Evolutionary conservation across 306 rosid species (phyloP), one percentile per base, ranked within the genome.

Genomic region (Ormosia emarginata): DNA sequence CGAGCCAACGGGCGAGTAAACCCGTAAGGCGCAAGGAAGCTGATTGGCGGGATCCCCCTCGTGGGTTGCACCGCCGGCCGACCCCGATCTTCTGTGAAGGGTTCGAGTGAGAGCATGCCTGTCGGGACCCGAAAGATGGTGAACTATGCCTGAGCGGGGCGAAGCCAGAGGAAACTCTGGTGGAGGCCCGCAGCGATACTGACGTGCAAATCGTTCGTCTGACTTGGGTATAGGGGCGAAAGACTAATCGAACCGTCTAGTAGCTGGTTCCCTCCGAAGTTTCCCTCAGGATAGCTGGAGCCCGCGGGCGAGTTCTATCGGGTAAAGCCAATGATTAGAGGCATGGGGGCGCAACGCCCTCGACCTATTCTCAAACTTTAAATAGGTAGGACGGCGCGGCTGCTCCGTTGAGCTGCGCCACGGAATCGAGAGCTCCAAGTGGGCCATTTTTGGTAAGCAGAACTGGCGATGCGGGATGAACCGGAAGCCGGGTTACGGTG

Each of bases 81-180:
- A 57, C 63, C 63, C 13, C 2, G 63, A 57, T 57, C 63, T 18
- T 8, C 34, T 18, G 63, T 18, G 63, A 57, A 57, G 63, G 63
- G 63, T 57, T 57, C 34, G 34, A 57, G 63, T 57, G 63, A 17
- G 63, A 57, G 63, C 34, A 57, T 57, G 12, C 47, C n/a, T 29
- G 65, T 58, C 46, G 49, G 71, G 71, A 65, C 71, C 49, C 69
- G 52, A 82, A 86, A 83, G 86, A 86, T 86, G 87, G 85, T 82
- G 84, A 82, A 82, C 86, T 86, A 82, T 85, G 88, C 88, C 73
- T 85, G 70, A 78, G 84, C 81, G 71, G 82, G 89, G 86, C 62
- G 84, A 82, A 86, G 89, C 86, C 82, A 79, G 57, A 58, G 79
- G 79, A 74, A 74, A 74, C 79, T 58, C 55, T 58, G 57, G 56